A percentile compares a stretch with the other conserved stretches of the same genome.
phyloP scores from a whole-genome alignment of 2,329 filamentous ascomycete genomes.

The Pseudodiploospora longispora region DNA sequence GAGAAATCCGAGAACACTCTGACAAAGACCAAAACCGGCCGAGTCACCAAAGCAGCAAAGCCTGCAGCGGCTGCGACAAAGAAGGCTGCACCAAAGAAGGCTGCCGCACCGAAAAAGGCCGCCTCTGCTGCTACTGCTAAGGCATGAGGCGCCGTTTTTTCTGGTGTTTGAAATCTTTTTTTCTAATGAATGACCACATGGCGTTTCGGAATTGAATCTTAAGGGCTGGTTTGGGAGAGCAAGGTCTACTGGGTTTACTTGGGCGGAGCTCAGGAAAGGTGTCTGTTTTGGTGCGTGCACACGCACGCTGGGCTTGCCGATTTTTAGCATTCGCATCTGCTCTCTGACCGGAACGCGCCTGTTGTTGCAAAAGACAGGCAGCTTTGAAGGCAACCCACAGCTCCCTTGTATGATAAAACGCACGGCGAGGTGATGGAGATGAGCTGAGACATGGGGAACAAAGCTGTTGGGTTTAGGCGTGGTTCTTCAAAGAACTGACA shows the following conservation, averaged over 20 bases:
- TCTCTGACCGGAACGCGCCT: not conserved
- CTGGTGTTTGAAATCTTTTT: slow-evolving; percentile 10
- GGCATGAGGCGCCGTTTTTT: slow-evolving; percentile 20
- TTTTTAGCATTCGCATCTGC: slow-evolving; percentile 5
- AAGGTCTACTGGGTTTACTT: slow-evolving; percentile 10
- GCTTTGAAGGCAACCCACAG: not conserved
- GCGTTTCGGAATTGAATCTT: slow-evolving; percentile 22
- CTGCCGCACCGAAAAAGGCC: slow-evolving; percentile 40
- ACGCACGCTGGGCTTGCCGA: slow-evolving; percentile 12
- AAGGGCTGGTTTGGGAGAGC: slow-evolving; percentile 10
- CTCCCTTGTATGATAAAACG: not conserved
- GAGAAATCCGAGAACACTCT: slow-evolving; percentile 60
- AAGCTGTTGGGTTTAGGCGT: too few relatives aligned
- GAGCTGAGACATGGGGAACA: too few relatives aligned
- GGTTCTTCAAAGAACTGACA: too few relatives aligned
- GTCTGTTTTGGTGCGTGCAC: slow-evolving; percentile 14
- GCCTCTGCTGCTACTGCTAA: slow-evolving; percentile 29
- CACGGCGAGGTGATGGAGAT: too few relatives aligned
- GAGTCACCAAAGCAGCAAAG: slow-evolving; percentile 63
- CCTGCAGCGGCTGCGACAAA: slow-evolving; percentile 35
- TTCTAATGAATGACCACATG: slow-evolving; percentile 29
- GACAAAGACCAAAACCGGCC: slow-evolving; percentile 78
- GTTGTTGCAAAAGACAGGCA: slow-evolving; percentile 1
- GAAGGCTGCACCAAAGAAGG: slow-evolving; percentile 37
- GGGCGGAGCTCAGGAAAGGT: slow-evolving; percentile 12